Base-by-base conservation (phyloP, 306 rosid genomes). In the Abrus pulchellus region DNA sequence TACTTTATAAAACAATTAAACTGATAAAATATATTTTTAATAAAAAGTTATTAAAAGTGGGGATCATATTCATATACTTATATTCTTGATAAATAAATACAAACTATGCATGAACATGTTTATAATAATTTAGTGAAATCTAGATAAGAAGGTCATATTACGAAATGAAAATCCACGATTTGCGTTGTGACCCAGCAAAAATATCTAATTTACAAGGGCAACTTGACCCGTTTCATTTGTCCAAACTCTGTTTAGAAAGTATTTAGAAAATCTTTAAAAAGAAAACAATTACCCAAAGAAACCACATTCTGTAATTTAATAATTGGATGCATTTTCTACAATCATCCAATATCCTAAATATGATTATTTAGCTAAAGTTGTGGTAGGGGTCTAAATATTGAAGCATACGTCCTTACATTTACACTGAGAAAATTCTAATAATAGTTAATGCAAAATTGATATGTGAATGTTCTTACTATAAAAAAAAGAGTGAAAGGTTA, bases 181-280 rank as follows among this genome's bases (percentile, higher is more conserved):
- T 55, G 49, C 12, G 29, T 55, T 33, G 54, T 5, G 65, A 72
- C 72, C 73, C 66, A 50, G 4, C 77, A 20, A 44, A 62, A 50
- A 54, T 70, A 60, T 79, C 43, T 30, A 34, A 43, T 54, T 47
- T 67, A 49, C 60, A 32, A 54, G 53, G 68, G 12, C 36, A 59
- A 69, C 34, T 80, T 72, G 78, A 63, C 79, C 68, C 80, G 59
- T 65, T 54, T 81, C 80, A 9, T 73, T 68, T 49, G 59, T 41
- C 53, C 50, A 76, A 76, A 61, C 4, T 75, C 32, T 7, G 20
- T 20, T 20, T 20, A 20, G 20, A 20, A 20, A 20, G 20, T 20
- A 20, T 20, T 20, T 20, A 20, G 20, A 20, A 12, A 43, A 36
- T 36, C 40, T 2, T 36, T 12, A 63, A 1, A 52, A 52, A 52